Evolutionary conservation across 148 eudicot genomes (phyloP), one percentile per base, ranked within the genome.

Genomic region (Selenicereus undatus): DNA sequence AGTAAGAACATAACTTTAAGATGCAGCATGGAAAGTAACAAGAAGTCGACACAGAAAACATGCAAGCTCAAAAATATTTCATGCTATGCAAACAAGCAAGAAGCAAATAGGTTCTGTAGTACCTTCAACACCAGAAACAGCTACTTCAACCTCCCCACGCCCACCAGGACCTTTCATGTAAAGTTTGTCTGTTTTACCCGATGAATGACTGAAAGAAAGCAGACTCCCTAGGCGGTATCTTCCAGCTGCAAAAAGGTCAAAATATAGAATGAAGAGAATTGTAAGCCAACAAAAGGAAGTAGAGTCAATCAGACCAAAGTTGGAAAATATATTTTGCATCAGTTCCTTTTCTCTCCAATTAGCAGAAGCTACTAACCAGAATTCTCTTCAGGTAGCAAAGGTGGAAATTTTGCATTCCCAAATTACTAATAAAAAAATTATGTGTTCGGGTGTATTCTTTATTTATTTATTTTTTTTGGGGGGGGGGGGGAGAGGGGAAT

Each of bases 121-220:
- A 96, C 99, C 99, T 87, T 87, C 86, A 84, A 96, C 92, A 32
- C 99, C 97, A 84, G 99, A 93, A 82, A 96, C 95, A 60, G 98
- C 99, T 36, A 93, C 99, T 89, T 96, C 99, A 83, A 96, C 97
- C 88, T 93, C 97, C 20, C 99, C 99, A 79, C 98, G 99, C 64
- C 99, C 99, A 64, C 97, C 98, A 73, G 99, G 99, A 73, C 99
- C 99, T 85, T 92, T 96, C 98, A 96, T 92, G 90, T 91, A 92
- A 71, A 96, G 84, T 83, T 91, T 91, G 87, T 96, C 97, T 66
- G 90, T 82, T 91, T 92, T 93, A 39, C 92, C 90, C 66, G 94
- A 78, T 76, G 92, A 87, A 83, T 95, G 91, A 81, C 86, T 91
- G 74, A 96, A 90, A 50, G 99, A 94, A 71, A 96, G 89, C 73